phyloP scores from a whole-genome alignment of 352 stramenopile genomes.

The Phytophthora europaea region DNA sequence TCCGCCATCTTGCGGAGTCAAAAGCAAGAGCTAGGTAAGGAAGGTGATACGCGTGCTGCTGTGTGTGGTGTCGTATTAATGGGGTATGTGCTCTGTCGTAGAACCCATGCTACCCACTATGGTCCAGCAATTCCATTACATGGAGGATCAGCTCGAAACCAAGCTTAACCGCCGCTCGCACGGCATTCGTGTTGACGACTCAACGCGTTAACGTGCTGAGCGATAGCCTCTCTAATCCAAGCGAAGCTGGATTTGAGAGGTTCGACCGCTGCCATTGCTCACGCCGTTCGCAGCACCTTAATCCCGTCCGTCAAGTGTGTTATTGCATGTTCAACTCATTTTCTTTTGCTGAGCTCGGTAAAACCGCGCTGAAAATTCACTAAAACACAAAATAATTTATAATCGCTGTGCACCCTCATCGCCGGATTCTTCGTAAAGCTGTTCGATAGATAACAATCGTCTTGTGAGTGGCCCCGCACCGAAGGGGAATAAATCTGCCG shows the following conservation, averaged over 20 bases:
- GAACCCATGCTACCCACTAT: constrained; percentile 82
- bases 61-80: background rate
- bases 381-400: constrained; percentile 63
- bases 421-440: constrained; percentile 52
- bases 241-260: background rate
- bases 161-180: constrained; percentile 68
- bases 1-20: constrained; percentile 75
- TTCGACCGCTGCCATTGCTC: background rate
- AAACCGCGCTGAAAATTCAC: constrained; percentile 16
- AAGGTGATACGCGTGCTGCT: background rate
- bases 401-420: constrained; percentile 21
- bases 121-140: constrained; percentile 82
- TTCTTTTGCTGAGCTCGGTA: constrained; percentile 3
- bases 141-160: constrained; percentile 75
- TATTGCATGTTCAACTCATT: constrained; percentile 26
- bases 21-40: constrained; percentile 76
- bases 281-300: constrained; percentile 2
- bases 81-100: constrained; percentile 18
- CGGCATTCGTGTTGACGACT: constrained; percentile 60
- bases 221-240: background rate
- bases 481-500: constrained; percentile 65
- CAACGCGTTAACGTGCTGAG: constrained; percentile 28
- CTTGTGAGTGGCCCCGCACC: constrained; percentile 52
- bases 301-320: constrained; percentile 27
- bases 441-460: constrained; percentile 60